Evolutionary conservation across 129 eudicot genomes (phyloP).

Genomic region (Chrysanthemum makinoi): DNA sequence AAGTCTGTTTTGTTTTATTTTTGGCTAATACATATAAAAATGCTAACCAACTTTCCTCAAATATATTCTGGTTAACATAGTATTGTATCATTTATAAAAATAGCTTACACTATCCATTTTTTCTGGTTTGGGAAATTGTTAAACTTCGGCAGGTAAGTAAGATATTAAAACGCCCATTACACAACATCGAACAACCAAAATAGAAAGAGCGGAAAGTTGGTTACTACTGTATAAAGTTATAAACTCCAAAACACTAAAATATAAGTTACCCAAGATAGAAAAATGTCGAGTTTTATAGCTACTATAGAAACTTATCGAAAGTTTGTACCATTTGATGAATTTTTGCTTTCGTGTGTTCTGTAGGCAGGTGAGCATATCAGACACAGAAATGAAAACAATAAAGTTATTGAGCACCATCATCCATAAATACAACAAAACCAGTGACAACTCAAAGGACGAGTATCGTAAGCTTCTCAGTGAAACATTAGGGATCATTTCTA

Average conservation of each 20-base stretch:
- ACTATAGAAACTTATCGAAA: neutral
- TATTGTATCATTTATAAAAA: neutral
- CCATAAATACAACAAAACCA: constrained; percentile 40
- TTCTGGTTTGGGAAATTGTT: neutral
- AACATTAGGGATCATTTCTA: constrained; percentile 57
- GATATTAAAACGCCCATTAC: neutral
- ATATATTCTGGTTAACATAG: neutral
- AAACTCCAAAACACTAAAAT: neutral
- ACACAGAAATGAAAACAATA: constrained; percentile 62
- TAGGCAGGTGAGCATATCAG: constrained; percentile 71
- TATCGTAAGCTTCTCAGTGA: constrained; percentile 63
- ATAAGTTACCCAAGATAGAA: neutral
- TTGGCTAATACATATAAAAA: neutral
- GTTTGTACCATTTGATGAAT: constrained; percentile 7
- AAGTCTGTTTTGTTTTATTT: neutral
- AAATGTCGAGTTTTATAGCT: neutral
- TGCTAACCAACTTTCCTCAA: neutral
- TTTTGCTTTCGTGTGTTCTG: constrained; percentile 6
- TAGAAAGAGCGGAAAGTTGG: neutral
- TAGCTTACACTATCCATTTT: neutral
- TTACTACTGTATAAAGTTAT: neutral
- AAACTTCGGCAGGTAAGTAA: neutral
- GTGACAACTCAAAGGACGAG: constrained; percentile 39
- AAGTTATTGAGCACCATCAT: constrained; percentile 49
- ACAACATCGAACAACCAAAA: neutral